Conservation (phyloP, 495 filamentous ascomycete species). For the Neurospora discreta region DNA sequence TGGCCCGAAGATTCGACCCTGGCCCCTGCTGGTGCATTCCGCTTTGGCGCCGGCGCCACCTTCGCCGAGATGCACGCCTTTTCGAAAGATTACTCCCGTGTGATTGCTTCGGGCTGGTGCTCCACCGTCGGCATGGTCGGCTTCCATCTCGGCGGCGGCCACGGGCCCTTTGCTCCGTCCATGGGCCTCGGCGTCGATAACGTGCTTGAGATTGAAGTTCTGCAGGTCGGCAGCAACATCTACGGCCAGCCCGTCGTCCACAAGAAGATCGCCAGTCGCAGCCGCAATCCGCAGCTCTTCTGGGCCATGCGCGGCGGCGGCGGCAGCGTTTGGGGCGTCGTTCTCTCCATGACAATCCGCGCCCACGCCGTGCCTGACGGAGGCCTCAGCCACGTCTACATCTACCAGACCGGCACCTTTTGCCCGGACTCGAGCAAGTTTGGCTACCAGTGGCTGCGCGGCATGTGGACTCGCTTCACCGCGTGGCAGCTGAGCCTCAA, state of each 20-base stretch:
- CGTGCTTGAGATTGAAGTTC: constrained; percentile 45
- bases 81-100: not conserved
- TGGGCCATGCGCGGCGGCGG: constrained; percentile 53
- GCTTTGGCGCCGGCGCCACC: not conserved
- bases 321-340: constrained; percentile 42
- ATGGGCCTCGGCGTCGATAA: constrained; percentile 53
- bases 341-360: constrained; percentile 33
- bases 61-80: constrained; percentile 2
- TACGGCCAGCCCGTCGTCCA: constrained; percentile 27
- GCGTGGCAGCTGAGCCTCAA: not conserved
- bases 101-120: constrained; percentile 36
- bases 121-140: constrained; percentile 36
- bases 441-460: constrained; percentile 1
- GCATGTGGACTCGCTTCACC: not conserved
- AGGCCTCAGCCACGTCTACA: not conserved
- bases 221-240: constrained; percentile 35
- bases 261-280: constrained; percentile 24
- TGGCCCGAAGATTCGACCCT: not conserved
- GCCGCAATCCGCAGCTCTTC: constrained; percentile 35
- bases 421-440: not conserved
- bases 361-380: constrained; percentile 14
- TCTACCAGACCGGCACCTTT: not conserved
- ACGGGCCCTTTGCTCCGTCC: constrained; percentile 36
- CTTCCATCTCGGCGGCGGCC: constrained; percentile 49
- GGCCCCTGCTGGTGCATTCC: not conserved